Evolutionary conservation across 2,329 filamentous ascomycete species (phyloP).

Genomic region (Didymellaceae sp.): DNA sequence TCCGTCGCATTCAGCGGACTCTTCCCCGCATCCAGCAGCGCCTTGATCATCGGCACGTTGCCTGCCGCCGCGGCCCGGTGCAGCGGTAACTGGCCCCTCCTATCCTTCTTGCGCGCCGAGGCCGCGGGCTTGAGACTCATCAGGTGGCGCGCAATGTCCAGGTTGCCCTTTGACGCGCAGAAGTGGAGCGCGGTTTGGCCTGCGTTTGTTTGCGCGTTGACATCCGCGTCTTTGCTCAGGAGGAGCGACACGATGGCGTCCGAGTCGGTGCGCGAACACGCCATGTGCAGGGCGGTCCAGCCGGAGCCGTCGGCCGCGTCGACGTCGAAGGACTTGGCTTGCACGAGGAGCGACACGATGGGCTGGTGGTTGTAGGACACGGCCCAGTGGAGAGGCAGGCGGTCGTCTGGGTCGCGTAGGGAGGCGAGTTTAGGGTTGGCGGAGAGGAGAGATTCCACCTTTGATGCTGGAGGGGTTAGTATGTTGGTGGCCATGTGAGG

Average conservation of each 20-base stretch:
- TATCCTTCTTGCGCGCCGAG: conserved; percentile 81
- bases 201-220: conserved; percentile 71
- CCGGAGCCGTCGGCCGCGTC: conserved; percentile 82
- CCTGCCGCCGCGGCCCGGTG: conserved; percentile 92
- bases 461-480: conserved; percentile 58
- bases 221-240: conserved; percentile 72
- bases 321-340: conserved; percentile 77
- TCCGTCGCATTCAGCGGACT: conserved; percentile 88
- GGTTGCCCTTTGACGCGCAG: conserved; percentile 84
- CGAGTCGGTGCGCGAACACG: conserved; percentile 74
- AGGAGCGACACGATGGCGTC: conserved; percentile 73
- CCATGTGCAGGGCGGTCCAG: conserved; percentile 87
- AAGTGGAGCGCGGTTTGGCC: conserved; percentile 92
- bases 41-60: conserved; percentile 82
- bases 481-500: conserved; percentile 5
- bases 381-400: conserved; percentile 94
- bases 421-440: conserved; percentile 79
- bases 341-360: conserved; percentile 75
- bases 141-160: conserved; percentile 81
- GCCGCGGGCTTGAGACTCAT: conserved; percentile 70
- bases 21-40: conserved; percentile 76
- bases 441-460: conserved; percentile 77
- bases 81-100: conserved; percentile 84
- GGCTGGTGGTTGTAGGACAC: conserved; percentile 79
- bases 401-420: conserved; percentile 81